phyloP scores from a whole-genome alignment of 306 rosid genomes.

The Rosa persica region DNA sequence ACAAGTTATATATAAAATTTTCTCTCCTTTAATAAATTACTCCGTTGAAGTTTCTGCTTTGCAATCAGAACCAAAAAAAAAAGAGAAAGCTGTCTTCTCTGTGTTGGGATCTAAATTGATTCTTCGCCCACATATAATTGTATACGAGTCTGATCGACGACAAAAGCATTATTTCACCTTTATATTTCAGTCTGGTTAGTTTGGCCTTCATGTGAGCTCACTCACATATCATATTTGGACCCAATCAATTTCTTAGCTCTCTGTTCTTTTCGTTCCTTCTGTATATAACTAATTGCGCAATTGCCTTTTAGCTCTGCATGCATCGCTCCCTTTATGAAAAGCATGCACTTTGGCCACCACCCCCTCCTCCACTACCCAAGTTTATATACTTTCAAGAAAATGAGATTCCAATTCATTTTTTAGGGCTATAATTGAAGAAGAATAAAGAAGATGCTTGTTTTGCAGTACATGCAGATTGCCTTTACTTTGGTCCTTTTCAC shows the following conservation, averaged over 20 bases:
- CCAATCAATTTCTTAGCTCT: background rate
- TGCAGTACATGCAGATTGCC: slow-evolving; percentile 9
- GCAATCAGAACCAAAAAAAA: background rate
- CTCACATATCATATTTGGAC: background rate
- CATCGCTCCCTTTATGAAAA: background rate
- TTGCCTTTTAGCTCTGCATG: background rate
- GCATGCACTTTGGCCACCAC: background rate
- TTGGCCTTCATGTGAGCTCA: background rate
- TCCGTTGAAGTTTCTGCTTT: background rate
- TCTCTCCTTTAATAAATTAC: background rate
- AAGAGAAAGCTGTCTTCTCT: background rate
- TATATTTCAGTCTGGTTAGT: background rate
- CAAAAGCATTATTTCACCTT: background rate
- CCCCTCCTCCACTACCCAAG: slow-evolving; percentile 4
- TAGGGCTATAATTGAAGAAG: background rate
- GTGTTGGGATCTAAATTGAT: slow-evolving; percentile 2
- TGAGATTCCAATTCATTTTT: background rate
- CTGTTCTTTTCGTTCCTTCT: background rate
- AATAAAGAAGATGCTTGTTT: slow-evolving; percentile 12
- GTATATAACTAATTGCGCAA: background rate
- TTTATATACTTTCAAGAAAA: background rate
- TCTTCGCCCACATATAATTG: background rate
- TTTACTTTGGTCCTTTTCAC: slow-evolving; percentile 20
- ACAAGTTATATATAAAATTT: too few relatives aligned
- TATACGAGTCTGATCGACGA: background rate